phyloP scores from a whole-genome alignment of 169 alveolate genomes.

The Hepatocystis sp. region DNA sequence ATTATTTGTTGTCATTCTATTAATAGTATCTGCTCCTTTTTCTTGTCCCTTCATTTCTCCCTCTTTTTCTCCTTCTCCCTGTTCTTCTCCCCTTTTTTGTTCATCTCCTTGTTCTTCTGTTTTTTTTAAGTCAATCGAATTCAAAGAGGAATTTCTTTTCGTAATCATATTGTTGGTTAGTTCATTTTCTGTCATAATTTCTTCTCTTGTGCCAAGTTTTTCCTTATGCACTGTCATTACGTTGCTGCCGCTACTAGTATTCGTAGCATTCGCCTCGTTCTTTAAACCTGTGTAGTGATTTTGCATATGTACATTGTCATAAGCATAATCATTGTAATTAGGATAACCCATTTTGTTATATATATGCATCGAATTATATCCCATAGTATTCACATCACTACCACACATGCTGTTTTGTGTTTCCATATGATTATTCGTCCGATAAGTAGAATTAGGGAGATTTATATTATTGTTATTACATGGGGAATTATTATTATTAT shows the following conservation, averaged over 20 bases:
- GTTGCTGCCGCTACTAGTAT: slow-evolving; percentile 13
- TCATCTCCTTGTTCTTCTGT: not conserved
- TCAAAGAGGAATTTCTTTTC: too few species aligned
- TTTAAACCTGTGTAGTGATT: not conserved
- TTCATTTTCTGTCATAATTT: not conserved
- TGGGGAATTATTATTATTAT: too few species aligned
- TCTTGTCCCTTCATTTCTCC: not conserved
- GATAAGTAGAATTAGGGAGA: not conserved
- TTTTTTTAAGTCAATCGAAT: too few species aligned
- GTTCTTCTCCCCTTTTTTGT: not conserved
- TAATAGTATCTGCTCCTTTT: not conserved
- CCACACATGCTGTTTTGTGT: not conserved
- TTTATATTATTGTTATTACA: too few species aligned
- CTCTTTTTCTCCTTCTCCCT: not conserved
- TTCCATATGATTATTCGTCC: not conserved
- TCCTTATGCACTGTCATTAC: not conserved
- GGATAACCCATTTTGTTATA: slow-evolving; percentile 31
- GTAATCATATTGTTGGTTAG: not conserved
- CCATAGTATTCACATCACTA: slow-evolving; percentile 3
- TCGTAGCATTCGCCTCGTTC: slow-evolving; percentile 1
- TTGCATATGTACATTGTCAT: slow-evolving; percentile 17
- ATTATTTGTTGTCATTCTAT: not conserved
- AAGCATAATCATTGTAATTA: slow-evolving; percentile 18
- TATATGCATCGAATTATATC: slow-evolving; percentile 41
- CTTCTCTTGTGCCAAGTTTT: not conserved